These are phyloP conservation scores for Tetracentron sinense DNA, from an alignment of 164 flowering plant genomes.

Conservation along the genomic window DNA sequence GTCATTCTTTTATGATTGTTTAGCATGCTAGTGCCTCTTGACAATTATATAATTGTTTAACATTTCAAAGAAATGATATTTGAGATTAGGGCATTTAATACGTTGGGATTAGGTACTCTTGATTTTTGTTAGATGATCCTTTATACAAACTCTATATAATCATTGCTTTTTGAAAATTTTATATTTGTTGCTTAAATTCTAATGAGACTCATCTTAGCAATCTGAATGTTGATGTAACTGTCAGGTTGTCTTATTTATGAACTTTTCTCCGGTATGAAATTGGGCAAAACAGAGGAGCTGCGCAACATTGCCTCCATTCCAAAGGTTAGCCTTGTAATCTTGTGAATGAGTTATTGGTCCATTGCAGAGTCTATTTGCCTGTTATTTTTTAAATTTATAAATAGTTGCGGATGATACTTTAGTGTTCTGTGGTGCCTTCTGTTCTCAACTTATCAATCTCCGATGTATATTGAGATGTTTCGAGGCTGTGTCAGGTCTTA, in stretches of 20 bases:
- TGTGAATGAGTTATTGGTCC: not conserved
- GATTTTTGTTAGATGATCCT: not conserved
- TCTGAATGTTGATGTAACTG: conserved; percentile 6
- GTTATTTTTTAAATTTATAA: too few species aligned
- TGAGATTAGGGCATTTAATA: not conserved
- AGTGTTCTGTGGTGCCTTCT: too few species aligned
- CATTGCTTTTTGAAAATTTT: not conserved
- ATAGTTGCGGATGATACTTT: too few species aligned
- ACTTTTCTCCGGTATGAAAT: conserved; percentile 73
- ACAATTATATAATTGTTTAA: too few species aligned
- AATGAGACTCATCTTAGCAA: not conserved
- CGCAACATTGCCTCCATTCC: conserved; percentile 76
- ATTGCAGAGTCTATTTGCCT: too few species aligned
- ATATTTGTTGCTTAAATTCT: not conserved
- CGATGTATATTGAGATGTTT: too few species aligned
- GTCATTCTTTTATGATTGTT: not conserved
- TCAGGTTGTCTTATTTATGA: conserved; percentile 95
- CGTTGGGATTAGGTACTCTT: not conserved
- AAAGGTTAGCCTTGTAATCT: conserved; percentile 47
- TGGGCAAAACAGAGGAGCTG: conserved; percentile 86
- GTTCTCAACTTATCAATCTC: too few species aligned
- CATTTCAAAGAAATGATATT: not conserved
- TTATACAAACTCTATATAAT: not conserved
- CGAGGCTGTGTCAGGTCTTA: too few species aligned
- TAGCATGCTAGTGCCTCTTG: not conserved